phyloP scores from a whole-genome alignment of 441 rosid genomes.

The Adansonia rubrostipa region DNA sequence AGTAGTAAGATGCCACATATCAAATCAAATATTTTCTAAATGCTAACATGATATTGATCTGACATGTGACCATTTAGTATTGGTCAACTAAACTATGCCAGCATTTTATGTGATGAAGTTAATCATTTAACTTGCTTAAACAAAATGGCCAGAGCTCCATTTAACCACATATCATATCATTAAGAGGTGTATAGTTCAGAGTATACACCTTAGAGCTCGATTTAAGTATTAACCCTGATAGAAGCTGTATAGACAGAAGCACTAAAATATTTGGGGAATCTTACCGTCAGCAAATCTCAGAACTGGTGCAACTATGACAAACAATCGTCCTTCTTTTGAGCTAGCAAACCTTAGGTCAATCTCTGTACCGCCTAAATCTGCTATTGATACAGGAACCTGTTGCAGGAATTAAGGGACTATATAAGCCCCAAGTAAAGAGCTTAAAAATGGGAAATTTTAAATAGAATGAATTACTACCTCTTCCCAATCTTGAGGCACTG shows the following conservation, averaged over 20 bases:
- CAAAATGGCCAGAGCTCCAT: no score
- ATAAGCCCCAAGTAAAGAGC: neutral
- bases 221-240: no score
- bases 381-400: slow-evolving; percentile 94
- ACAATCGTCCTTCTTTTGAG: slow-evolving; percentile 83
- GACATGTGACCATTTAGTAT: no score
- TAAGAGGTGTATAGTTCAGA: no score
- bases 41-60: no score
- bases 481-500: slow-evolving; percentile 82
- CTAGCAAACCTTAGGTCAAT: slow-evolving; percentile 86
- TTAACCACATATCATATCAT: no score
- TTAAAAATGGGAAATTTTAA: neutral
- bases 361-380: slow-evolving; percentile 97
- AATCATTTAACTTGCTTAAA: no score
- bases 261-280: slow-evolving; percentile 24
- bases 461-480: slow-evolving; percentile 53
- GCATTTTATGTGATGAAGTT: no score
- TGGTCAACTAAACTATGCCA: no score
- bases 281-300: slow-evolving; percentile 87
- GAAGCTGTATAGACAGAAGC: neutral
- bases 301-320: slow-evolving; percentile 91
- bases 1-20: no score
- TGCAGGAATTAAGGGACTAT: slow-evolving; percentile 10
- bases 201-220: no score
- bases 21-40: no score